Base-by-base conservation (phyloP, 2,329 filamentous ascomycete species). In the Pestalotiopsis sp. region DNA sequence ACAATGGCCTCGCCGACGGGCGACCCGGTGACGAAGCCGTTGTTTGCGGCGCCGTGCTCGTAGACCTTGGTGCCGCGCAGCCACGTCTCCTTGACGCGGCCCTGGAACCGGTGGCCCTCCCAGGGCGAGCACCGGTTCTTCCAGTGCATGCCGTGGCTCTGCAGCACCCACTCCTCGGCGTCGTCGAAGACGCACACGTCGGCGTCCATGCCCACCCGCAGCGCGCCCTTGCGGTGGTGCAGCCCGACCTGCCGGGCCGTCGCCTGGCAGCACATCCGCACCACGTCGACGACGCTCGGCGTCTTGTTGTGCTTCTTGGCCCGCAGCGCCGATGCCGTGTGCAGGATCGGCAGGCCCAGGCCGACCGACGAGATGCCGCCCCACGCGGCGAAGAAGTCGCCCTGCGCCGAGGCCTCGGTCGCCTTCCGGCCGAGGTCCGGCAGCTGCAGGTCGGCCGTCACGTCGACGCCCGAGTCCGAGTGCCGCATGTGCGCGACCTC, bases 321-420 rank as follows among this genome's bases (percentile, higher is more conserved):
- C 56, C 92, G 87, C 71, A 89, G 86, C 77, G 86, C 84, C 40
- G 92, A 87, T 59, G 94, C 90, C 0, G 93, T 95, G 90, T 95
- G 92, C 5, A 99, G 86, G 72, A 99, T 97, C 4, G 94, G 93
- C 4, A 99, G 86, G 0, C 96, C 96, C 1, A 99, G 88, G 0
- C 96, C 96, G 20, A 99, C 95, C 4, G 93, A 96, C 4, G 93
- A 95, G 76, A 99, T 97, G 14, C 96, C 96, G 66, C 96, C 96
- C 96, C 96, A 99, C 1, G 95, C 95, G 4, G 92, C 90, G 82
- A 98, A 96, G 86, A 99, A 98, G 82, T 98, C 93, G 49, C 96
- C 96, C 61, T 79, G 79, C 27, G 81, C 80, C 25, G 83, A 81
- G 49, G 81, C 78, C 1, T 80, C 76, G 11, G 82, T 79, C 27